These are phyloP conservation scores for Radiomyces spectabilis DNA, from an alignment of 192 early-diverging fungal genomes.

Conservation along the genomic window DNA sequence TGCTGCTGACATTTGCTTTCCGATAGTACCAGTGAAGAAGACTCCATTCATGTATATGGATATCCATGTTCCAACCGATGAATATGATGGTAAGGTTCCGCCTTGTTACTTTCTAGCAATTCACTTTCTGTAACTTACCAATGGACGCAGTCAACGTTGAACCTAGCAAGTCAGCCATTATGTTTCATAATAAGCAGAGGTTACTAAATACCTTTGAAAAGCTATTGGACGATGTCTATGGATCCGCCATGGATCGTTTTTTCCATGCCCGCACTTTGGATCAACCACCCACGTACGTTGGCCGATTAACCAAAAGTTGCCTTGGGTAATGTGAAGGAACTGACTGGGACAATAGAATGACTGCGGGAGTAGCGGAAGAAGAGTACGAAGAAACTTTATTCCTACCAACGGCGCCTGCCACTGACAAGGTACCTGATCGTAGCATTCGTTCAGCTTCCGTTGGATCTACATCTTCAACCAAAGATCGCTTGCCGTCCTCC, in stretches of 20 bases:
- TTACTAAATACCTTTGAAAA: conserved; percentile 3
- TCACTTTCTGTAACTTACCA: not conserved
- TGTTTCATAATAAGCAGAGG: conserved; percentile 16
- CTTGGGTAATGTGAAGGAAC: not conserved
- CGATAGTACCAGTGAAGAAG: not conserved
- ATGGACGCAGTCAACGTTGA: conserved; percentile 22
- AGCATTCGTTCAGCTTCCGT: no score
- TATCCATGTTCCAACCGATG: not conserved
- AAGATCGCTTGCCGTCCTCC: no score
- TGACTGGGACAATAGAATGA: not conserved
- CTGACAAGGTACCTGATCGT: no score
- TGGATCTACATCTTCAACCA: no score
- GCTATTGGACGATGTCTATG: conserved; percentile 7
- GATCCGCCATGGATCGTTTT: conserved; percentile 2
- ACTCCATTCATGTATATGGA: conserved; percentile 8
- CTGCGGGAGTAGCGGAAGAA: no score
- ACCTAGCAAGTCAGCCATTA: conserved; percentile 16
- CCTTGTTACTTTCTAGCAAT: no score
- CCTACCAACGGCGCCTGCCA: no score
- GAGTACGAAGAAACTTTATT: no score
- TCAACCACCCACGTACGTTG: not conserved
- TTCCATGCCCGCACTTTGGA: not conserved
- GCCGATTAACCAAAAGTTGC: not conserved
- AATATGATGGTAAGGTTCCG: conserved; percentile 12
- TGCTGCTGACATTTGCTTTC: no score